Conservation (phyloP, 1,284 basidiomycete genomes). For the Tremellales sp. region DNA sequence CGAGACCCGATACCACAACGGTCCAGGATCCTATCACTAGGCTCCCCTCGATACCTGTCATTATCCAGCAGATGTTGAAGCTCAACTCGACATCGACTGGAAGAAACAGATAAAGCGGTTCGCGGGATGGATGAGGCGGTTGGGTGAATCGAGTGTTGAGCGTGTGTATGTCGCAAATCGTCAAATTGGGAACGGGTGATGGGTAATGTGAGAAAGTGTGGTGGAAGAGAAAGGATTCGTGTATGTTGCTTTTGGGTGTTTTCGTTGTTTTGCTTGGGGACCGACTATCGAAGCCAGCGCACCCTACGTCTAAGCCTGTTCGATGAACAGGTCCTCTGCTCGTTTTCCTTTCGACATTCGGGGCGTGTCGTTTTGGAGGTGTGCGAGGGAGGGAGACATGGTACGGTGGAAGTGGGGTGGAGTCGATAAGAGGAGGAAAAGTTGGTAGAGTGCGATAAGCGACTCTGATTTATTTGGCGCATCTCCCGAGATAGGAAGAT, state of each 20-base stretch:
- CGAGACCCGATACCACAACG: constrained; percentile 14
- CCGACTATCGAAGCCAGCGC: constrained; percentile 43
- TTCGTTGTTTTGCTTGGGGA: constrained; percentile 18
- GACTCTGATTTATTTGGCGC: constrained; percentile 28
- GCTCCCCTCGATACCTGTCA: constrained; percentile 30
- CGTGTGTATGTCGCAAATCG: no score
- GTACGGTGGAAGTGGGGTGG: constrained; percentile 31
- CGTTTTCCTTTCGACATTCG: constrained; percentile 29
- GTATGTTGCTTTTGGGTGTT: no score
- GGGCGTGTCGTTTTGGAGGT: constrained; percentile 47
- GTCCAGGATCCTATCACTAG: constrained; percentile 51
- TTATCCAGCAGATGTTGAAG: no score
- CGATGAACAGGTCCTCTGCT: constrained; percentile 35
- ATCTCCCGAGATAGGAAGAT: neutral
- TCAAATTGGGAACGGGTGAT: no score
- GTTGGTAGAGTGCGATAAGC: constrained; percentile 38
- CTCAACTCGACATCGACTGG: neutral
- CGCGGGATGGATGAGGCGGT: constrained; percentile 52
- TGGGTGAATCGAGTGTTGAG: constrained; percentile 14
- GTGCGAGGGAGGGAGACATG: constrained; percentile 22
- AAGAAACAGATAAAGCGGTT: constrained; percentile 7
- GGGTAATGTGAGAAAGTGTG: no score
- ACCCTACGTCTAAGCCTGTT: constrained; percentile 43
- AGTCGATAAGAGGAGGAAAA: constrained; percentile 28
- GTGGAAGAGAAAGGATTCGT: no score